These are phyloP conservation scores for Pythium myriotylum DNA, from an alignment of 352 stramenopile genomes.

Conservation along the genomic window DNA sequence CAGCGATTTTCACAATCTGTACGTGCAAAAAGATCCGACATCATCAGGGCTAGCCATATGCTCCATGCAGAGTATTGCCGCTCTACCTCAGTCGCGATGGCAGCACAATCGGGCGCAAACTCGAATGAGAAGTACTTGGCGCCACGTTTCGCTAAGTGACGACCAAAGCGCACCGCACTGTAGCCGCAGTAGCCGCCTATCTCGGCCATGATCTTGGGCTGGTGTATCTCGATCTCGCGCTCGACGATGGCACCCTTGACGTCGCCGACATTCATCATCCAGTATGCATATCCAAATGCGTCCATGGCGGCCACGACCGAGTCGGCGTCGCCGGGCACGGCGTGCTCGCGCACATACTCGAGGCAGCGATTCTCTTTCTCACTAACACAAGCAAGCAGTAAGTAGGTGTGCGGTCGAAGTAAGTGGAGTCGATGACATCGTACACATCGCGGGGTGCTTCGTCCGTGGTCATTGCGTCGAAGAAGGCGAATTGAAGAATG, in stretches of 20 bases:
- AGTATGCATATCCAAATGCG: slow-evolving; percentile 34
- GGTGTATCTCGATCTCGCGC: slow-evolving; percentile 40
- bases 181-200: slow-evolving; percentile 46
- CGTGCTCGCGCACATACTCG: slow-evolving; percentile 42
- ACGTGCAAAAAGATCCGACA: background rate
- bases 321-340: slow-evolving; percentile 31
- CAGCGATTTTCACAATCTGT: slow-evolving; percentile 44
- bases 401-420: background rate
- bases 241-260: slow-evolving; percentile 47
- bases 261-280: slow-evolving; percentile 53
- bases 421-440: background rate
- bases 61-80: background rate
- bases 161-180: slow-evolving; percentile 47
- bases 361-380: slow-evolving; percentile 18
- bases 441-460: background rate
- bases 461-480: background rate
- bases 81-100: slow-evolving; percentile 37
- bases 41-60: background rate
- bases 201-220: slow-evolving; percentile 42
- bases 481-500: background rate
- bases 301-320: slow-evolving; percentile 47
- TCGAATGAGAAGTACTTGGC: slow-evolving; percentile 54
- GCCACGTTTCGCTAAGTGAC: slow-evolving; percentile 24
- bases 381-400: background rate
- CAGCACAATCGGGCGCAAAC: slow-evolving; percentile 36